Evolutionary conservation across 1,284 basidiomycete species (phyloP), one percentile per base, ranked within the genome.

Genomic region (Grifola frondosa): DNA sequence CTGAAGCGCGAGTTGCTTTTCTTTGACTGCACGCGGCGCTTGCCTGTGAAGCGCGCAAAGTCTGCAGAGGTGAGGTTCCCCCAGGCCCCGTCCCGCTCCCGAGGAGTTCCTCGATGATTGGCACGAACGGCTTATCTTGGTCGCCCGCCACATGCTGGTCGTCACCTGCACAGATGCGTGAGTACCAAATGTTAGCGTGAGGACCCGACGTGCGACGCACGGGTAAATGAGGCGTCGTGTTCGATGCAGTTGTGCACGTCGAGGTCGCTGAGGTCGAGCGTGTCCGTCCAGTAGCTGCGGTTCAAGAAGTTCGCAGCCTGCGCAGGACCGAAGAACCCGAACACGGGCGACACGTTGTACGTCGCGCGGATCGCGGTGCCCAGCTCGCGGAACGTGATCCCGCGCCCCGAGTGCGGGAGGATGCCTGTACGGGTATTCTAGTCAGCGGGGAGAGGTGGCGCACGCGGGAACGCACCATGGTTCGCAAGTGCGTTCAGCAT

Each of bases 201-300:
- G 26, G 19, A 12, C 34, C 7, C n/a, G 12, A 32, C n/a, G 19
- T 20, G 25, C 16, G 26, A 31, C 28, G 29, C 59, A 88, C 87
- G 76, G 28, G 75, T 75, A 20, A 90, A 66, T 3, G 85, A 88
- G 0, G 70, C 86, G 51, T 89, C 87, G 52, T 89, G 87, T 53
- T 89, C 87, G 45, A 89, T 89, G 9, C 80, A 80, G 50, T 88
- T 88, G 60, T 89, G 87, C 21, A 82, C 60, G 54, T 75, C 72
- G 28, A 89, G 67, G 37, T 88, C 85, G 11, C 66, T 62, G 17
- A 89, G 67, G 56, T 88, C 75, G 49, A 86, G 78, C 4, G 66
- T 77, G 44, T 80, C 86, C 30, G 66, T 70, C 42, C 53, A 58
- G 54, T 85, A 87, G 32, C 66, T 69, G 51, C 73, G 77, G 6